phyloP scores from a whole-genome alignment of 192 early-diverging fungal species.

The Thoreauomyces humboldtii region DNA sequence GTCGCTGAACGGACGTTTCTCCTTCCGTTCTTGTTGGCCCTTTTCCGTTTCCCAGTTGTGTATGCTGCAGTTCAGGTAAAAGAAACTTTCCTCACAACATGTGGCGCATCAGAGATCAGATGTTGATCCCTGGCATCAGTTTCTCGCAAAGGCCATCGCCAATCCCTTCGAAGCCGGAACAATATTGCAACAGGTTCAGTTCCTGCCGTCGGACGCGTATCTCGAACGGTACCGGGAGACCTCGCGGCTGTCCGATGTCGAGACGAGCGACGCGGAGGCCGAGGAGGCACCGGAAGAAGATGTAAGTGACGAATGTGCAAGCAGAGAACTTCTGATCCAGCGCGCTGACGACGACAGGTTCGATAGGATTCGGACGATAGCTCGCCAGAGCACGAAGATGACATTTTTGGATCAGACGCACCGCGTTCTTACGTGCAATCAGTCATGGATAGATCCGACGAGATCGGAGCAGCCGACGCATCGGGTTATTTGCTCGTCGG shows the following conservation, averaged over 20 bases:
- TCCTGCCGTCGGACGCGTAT: constrained; percentile 33
- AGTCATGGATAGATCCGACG: neutral
- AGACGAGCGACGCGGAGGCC: neutral
- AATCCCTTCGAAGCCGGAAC: constrained; percentile 37
- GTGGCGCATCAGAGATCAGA: neutral
- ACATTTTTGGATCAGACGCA: no score
- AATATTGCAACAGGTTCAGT: constrained; percentile 39
- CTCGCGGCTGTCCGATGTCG: no score
- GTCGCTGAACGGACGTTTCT: neutral
- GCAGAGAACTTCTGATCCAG: neutral
- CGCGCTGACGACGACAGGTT: no score
- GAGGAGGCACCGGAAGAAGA: neutral
- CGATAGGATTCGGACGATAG: no score
- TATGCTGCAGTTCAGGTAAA: constrained; percentile 22
- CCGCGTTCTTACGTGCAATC: constrained; percentile 1
- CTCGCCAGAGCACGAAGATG: no score
- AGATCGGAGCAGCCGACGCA: constrained; percentile 29
- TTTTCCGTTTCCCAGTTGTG: constrained; percentile 1
- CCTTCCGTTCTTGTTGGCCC: neutral
- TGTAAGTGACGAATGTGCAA: neutral
- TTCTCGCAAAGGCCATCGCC: constrained; percentile 19
- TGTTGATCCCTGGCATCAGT: constrained; percentile 9
- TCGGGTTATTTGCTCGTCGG: constrained; percentile 45
- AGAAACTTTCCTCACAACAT: neutral
- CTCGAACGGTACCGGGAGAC: constrained; percentile 21